Evolutionary conservation across 1,284 basidiomycete genomes (phyloP).

Genomic region (Trametes versicolor): DNA sequence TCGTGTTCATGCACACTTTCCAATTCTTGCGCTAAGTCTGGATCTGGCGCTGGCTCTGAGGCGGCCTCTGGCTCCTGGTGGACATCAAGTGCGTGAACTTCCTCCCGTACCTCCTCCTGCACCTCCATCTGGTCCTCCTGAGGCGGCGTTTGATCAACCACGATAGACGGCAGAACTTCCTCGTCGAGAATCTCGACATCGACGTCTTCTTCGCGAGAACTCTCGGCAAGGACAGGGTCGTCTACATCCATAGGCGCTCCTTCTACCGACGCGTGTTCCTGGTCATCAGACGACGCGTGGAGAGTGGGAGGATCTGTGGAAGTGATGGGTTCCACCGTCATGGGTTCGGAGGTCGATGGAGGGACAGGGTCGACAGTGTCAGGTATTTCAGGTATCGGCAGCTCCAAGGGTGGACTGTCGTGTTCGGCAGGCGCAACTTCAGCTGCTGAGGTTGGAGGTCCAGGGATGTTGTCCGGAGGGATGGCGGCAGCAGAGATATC

Average conservation of each 20-base stretch:
- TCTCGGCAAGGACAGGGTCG: neutral
- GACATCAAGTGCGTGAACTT: neutral
- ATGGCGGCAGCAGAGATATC: neutral
- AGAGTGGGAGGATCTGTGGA: neutral
- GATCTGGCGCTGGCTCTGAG: neutral
- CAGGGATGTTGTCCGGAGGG: neutral
- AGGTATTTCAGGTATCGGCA: neutral
- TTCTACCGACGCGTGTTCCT: neutral
- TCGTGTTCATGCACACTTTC: neutral
- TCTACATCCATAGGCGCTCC: constrained; percentile 43
- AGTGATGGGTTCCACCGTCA: neutral
- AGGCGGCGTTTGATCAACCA: neutral
- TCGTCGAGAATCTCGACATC: neutral
- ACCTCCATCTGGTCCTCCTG: neutral
- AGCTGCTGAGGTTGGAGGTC: neutral
- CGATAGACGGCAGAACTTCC: no score
- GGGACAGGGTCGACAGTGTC: neutral
- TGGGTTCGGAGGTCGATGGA: neutral
- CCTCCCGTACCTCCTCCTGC: neutral
- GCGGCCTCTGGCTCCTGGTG: neutral
- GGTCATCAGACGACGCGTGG: neutral
- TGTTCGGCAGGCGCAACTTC: neutral
- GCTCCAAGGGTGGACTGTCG: neutral
- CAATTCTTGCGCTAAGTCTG: neutral
- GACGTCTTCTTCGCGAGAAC: neutral